Evolutionary conservation across 345 rosid genomes (phyloP).

Genomic region (Eucalyptus guilfoylei): DNA sequence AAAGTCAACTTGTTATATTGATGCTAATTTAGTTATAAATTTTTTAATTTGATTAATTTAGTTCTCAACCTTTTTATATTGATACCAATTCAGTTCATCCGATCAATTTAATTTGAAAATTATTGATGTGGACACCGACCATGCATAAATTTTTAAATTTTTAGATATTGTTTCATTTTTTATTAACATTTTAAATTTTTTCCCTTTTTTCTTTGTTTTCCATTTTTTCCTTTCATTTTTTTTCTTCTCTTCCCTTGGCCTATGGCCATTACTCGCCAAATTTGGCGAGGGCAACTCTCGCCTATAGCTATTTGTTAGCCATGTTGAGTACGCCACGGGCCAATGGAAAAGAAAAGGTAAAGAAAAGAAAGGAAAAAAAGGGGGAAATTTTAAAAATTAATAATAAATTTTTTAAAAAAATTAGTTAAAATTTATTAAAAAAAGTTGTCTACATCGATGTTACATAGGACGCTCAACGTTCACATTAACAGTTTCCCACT

Average conservation of each 20-base stretch:
- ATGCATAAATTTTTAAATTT: accelerated
- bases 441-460: neutral
- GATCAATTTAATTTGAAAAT: accelerated
- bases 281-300: accelerated
- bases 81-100: accelerated
- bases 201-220: neutral
- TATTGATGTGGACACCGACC: accelerated
- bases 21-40: accelerated
- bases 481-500: accelerated
- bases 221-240: too few relatives aligned
- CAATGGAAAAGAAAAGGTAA: too few relatives aligned
- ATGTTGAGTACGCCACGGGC: neutral
- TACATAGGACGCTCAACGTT: accelerated
- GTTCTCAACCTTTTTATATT: too few relatives aligned
- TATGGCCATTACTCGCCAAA: accelerated
- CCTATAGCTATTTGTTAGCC: accelerated
- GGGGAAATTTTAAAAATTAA: too few relatives aligned
- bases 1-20: neutral
- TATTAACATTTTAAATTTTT: too few relatives aligned
- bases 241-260: neutral
- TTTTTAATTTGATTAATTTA: accelerated
- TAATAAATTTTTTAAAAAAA: too few relatives aligned
- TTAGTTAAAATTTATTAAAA: too few relatives aligned
- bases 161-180: too few relatives aligned
- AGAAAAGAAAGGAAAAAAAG: too few relatives aligned